Evolutionary conservation across 805 yeast species (phyloP).

Genomic region (Yarrowia sp.): DNA sequence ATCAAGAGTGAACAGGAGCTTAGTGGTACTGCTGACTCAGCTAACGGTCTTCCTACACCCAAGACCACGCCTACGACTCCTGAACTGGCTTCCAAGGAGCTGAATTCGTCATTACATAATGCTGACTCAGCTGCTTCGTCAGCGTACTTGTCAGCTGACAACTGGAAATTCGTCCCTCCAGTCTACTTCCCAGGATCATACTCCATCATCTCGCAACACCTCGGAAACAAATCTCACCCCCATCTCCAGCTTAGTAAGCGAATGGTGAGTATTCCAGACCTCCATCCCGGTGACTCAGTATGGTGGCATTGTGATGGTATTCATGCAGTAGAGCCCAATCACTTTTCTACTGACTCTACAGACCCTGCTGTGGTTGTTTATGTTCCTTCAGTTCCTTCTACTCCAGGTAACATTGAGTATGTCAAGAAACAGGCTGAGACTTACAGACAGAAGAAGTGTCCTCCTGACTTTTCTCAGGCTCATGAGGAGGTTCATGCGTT

Average conservation of each 20-base stretch:
- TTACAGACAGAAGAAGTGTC: not conserved
- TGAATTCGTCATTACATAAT: not conserved
- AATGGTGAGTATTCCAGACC: not conserved
- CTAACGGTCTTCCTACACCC: not conserved
- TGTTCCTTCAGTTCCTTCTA: not conserved
- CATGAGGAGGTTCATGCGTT: not conserved
- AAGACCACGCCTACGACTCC: not conserved
- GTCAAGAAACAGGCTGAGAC: not conserved
- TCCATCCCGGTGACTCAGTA: not conserved
- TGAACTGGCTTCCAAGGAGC: not conserved
- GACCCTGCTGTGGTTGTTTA: constrained; percentile 7
- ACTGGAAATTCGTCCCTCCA: not conserved
- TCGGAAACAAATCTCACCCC: not conserved
- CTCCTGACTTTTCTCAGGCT: not conserved
- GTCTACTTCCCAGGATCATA: not conserved
- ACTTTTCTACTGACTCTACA: not conserved
- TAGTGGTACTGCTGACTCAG: not conserved
- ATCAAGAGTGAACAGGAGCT: not conserved
- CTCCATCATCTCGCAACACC: not conserved
- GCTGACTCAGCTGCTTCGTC: not conserved
- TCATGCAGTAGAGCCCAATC: constrained; percentile 6
- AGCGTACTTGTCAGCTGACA: not conserved
- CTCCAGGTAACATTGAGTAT: not conserved
- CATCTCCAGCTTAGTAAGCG: not conserved
- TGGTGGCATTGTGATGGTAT: constrained; percentile 22